Evolutionary conservation across 1,284 basidiomycete species (phyloP).

Genomic region (Puccinia coronata): DNA sequence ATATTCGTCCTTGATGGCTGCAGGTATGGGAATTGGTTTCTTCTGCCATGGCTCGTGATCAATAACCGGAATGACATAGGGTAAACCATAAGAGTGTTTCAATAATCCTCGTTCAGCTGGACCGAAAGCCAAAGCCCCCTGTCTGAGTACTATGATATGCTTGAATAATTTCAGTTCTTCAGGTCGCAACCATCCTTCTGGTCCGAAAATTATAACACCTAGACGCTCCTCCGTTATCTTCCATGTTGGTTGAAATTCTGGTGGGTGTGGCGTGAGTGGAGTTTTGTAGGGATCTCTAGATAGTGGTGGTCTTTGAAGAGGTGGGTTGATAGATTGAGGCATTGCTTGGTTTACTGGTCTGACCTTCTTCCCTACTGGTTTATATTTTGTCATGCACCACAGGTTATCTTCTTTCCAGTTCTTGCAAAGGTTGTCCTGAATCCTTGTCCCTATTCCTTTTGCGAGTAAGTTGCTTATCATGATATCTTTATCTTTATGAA

Average conservation of each 20-base stretch:
- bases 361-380: conserved; percentile 1
- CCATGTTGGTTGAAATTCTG: background rate
- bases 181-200: conserved; percentile 6
- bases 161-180: conserved; percentile 10
- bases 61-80: background rate
- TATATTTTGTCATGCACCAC: conserved; percentile 14
- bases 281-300: conserved; percentile 11
- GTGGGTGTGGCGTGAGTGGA: background rate
- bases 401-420: conserved; percentile 1
- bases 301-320: background rate
- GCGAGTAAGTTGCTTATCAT: background rate
- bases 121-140: background rate
- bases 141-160: background rate
- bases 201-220: conserved; percentile 8
- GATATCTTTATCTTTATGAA: background rate
- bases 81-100: background rate
- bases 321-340: conserved; percentile 16
- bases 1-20: background rate
- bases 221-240: conserved; percentile 7
- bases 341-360: background rate
- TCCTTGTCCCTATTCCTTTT: background rate
- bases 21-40: background rate
- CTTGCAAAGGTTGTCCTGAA: background rate
- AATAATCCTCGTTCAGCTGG: background rate
- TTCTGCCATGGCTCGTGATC: background rate